These are phyloP conservation scores for Paradendryphiella salina DNA, from an alignment of 2,329 filamentous ascomycete species.

Conservation along the genomic window DNA sequence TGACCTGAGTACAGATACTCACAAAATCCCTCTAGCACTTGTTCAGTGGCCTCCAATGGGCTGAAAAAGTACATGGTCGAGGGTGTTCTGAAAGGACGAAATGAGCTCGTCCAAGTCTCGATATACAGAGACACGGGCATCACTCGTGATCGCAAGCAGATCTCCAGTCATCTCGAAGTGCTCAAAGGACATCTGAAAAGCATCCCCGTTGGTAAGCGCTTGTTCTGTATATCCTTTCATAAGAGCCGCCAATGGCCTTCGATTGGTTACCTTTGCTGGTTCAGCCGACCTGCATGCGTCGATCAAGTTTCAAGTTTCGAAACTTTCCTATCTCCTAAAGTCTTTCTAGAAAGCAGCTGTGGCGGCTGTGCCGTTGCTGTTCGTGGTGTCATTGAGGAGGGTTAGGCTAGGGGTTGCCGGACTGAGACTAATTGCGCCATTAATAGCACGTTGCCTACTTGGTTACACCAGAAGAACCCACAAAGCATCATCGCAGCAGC, in stretches of 20 bases:
- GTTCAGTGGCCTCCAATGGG: slow-evolving; percentile 63
- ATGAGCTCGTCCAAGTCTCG: slow-evolving; percentile 64
- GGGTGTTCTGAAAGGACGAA: slow-evolving; percentile 61
- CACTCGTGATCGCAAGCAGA: slow-evolving; percentile 59
- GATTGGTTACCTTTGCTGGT: neutral
- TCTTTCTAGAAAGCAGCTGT: slow-evolving; percentile 4
- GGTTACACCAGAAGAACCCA: slow-evolving; percentile 43
- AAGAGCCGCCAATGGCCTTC: neutral
- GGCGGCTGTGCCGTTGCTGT: slow-evolving; percentile 7
- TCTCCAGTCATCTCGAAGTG: slow-evolving; percentile 67
- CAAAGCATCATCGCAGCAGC: slow-evolving; percentile 25
- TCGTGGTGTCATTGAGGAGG: slow-evolving; percentile 7
- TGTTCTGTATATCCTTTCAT: neutral
- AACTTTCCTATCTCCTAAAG: neutral
- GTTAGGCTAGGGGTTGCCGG: slow-evolving; percentile 16
- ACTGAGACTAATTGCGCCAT: slow-evolving; percentile 27
- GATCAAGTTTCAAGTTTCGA: neutral
- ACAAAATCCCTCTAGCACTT: slow-evolving; percentile 19
- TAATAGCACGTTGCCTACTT: slow-evolving; percentile 51
- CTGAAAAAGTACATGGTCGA: slow-evolving; percentile 54
- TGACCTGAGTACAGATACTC: neutral
- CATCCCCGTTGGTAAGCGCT: slow-evolving; percentile 56
- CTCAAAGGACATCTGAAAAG: slow-evolving; percentile 60
- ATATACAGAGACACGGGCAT: slow-evolving; percentile 61
- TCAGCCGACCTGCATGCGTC: neutral